Percentiles rank a stretch among this genome's conserved stretches.
Conservation (phyloP, 345 rosid species). For the Litchi chinensis region DNA sequence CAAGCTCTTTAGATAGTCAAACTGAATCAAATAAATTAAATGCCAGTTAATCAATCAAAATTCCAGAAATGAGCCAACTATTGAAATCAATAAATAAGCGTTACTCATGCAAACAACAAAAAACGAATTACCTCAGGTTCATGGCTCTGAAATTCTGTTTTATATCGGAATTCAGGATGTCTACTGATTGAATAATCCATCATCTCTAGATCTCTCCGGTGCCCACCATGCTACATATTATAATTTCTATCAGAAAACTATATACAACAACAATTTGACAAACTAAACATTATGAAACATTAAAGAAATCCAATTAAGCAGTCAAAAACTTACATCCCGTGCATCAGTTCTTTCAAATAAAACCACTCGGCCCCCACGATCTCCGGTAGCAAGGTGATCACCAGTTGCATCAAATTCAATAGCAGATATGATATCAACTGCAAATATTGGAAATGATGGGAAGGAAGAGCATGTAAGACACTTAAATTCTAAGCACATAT, state of each 20-base stretch:
- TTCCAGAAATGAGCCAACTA: background rate
- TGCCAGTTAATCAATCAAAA: slow-evolving; percentile 2
- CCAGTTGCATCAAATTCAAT: slow-evolving; percentile 86
- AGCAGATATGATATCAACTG: slow-evolving; percentile 93
- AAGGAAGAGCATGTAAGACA: slow-evolving; percentile 9
- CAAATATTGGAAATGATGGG: slow-evolving; percentile 21
- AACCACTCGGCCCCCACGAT: slow-evolving; percentile 97
- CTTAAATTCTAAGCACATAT: slow-evolving; percentile 9
- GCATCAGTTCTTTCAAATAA: slow-evolving; percentile 82
- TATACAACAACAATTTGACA: slow-evolving; percentile 17
- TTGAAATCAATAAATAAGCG: background rate
- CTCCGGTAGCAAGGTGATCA: slow-evolving; percentile 90
- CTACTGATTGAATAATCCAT: slow-evolving; percentile 51
- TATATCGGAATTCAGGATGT: slow-evolving; percentile 87
- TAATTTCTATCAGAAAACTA: slow-evolving; percentile 18
- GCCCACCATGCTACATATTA: slow-evolving; percentile 59
- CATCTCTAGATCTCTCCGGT: slow-evolving; percentile 69
- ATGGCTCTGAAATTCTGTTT: slow-evolving; percentile 95
- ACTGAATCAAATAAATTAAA: slow-evolving; percentile 46
- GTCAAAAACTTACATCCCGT: slow-evolving; percentile 56
- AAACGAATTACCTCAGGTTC: slow-evolving; percentile 74
- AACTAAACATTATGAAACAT: background rate
- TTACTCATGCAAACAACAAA: background rate
- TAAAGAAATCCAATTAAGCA: background rate
- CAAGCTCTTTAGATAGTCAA: slow-evolving; percentile 97